A percentile compares a stretch with the other conserved stretches of the same genome.
phyloP scores from a whole-genome alignment of 2,329 filamentous ascomycete genomes.

The Drechmeria coniospora region DNA sequence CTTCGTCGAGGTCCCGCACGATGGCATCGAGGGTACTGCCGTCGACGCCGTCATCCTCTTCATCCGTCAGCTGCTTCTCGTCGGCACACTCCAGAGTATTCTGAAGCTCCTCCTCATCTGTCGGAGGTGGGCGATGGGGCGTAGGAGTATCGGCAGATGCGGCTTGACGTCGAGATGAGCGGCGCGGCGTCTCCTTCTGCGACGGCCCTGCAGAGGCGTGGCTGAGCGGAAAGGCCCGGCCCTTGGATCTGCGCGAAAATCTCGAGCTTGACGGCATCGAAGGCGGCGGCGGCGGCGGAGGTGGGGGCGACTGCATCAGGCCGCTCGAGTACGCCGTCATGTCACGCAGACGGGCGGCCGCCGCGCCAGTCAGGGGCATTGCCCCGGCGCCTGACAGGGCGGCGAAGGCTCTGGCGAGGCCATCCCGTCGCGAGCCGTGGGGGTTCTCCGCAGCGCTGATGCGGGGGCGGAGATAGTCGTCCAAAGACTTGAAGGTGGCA shows the following conservation, averaged over 20 bases:
- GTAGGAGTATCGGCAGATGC: constrained; percentile 36
- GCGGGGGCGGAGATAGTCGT: constrained; percentile 85
- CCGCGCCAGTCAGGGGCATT: constrained; percentile 33
- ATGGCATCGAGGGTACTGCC: constrained; percentile 63
- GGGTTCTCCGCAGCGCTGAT: constrained; percentile 65
- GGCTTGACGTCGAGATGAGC: constrained; percentile 46
- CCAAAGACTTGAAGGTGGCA: constrained; percentile 89
- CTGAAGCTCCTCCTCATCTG: constrained; percentile 45
- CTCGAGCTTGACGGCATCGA: constrained; percentile 28
- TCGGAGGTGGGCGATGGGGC: constrained; percentile 34
- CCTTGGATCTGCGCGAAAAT: constrained; percentile 28
- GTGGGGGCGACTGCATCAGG: constrained; percentile 20
- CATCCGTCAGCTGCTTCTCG: constrained; percentile 66
- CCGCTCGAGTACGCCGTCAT: constrained; percentile 22
- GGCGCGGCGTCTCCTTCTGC: constrained; percentile 42
- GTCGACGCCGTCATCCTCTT: constrained; percentile 53
- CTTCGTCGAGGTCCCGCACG: constrained; percentile 80
- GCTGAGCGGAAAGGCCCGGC: no score
- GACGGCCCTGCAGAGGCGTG: constrained; percentile 30
- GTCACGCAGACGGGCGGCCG: constrained; percentile 31
- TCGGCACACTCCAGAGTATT: constrained; percentile 83
- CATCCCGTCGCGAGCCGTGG: constrained; percentile 45
- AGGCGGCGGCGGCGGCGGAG: constrained; percentile 13
- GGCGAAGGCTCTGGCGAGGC: constrained; percentile 54
- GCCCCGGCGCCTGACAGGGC: constrained; percentile 61